Conservation (phyloP, 352 stramenopile genomes). For the Phytopythium cucurbitacearum region DNA sequence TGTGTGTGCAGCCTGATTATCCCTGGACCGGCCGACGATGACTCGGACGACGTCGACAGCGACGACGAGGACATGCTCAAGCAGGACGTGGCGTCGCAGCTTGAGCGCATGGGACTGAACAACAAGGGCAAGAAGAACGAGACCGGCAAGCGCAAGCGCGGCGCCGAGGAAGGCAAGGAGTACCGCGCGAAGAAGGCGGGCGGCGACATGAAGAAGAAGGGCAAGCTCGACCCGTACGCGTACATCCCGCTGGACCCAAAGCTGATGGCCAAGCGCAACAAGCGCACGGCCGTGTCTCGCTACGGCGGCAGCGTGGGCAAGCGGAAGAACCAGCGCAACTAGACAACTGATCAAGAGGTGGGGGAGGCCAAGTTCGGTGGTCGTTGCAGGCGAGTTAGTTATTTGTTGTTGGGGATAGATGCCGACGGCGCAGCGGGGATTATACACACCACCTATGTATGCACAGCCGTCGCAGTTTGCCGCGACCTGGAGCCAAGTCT, state of each 20-base stretch:
- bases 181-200: conserved; percentile 96
- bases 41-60: conserved; percentile 43
- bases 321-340: conserved; percentile 52
- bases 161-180: conserved; percentile 76
- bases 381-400: no score
- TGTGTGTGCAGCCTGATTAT: conserved; percentile 63
- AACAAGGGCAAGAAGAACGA: conserved; percentile 26
- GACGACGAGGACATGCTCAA: conserved; percentile 84
- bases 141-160: conserved; percentile 47
- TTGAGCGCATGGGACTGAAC: conserved; percentile 81
- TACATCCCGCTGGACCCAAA: conserved; percentile 97
- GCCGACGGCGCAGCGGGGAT: no score
- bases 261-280: conserved; percentile 90
- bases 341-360: neutral
- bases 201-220: conserved; percentile 96
- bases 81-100: conserved; percentile 72
- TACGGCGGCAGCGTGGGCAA: conserved; percentile 80
- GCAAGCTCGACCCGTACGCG: conserved; percentile 96
- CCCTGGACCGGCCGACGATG: conserved; percentile 47
- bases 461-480: neutral
- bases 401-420: no score
- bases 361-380: no score
- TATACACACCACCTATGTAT: no score
- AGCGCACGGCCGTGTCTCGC: conserved; percentile 68
- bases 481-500: neutral